Conservation (phyloP, 345 rosid genomes). For the Rhizophora apiculata region DNA sequence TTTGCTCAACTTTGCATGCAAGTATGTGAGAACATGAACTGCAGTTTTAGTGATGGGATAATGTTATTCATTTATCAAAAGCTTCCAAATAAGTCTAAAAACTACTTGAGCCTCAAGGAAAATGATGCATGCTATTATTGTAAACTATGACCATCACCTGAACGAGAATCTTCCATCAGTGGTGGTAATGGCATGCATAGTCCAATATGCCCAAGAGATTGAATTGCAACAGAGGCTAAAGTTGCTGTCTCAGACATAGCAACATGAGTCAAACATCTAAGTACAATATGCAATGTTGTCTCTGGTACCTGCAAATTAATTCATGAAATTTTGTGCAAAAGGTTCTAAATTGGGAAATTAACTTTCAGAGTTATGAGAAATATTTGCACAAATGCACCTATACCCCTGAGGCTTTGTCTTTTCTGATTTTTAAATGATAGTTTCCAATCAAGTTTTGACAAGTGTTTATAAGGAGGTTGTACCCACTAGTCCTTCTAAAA, state of each 20-base stretch:
- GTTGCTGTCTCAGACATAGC: constrained; percentile 66
- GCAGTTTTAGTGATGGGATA: constrained; percentile 33
- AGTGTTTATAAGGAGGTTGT: background rate
- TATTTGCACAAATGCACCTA: background rate
- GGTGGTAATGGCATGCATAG: constrained; percentile 63
- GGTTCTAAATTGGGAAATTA: background rate
- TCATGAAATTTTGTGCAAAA: background rate
- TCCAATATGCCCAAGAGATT: constrained; percentile 96
- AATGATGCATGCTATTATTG: constrained; percentile 9
- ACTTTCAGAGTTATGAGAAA: background rate
- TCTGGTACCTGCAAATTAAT: constrained; percentile 53
- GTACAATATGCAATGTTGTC: constrained; percentile 51
- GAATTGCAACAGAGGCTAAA: constrained; percentile 86
- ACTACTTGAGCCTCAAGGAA: constrained; percentile 5
- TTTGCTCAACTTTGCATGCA: constrained; percentile 74
- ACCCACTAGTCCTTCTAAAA: background rate
- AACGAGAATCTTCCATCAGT: constrained; percentile 43
- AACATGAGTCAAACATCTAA: constrained; percentile 62
- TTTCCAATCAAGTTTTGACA: background rate
- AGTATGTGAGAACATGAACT: constrained; percentile 52
- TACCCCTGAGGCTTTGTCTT: background rate
- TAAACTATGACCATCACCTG: constrained; percentile 49
- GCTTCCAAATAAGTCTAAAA: background rate
- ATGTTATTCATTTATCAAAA: constrained; percentile 8
- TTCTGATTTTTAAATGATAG: background rate